Evolutionary conservation across 148 eudicot genomes (phyloP).

Genomic region (Vaccinium macrocarpon): DNA sequence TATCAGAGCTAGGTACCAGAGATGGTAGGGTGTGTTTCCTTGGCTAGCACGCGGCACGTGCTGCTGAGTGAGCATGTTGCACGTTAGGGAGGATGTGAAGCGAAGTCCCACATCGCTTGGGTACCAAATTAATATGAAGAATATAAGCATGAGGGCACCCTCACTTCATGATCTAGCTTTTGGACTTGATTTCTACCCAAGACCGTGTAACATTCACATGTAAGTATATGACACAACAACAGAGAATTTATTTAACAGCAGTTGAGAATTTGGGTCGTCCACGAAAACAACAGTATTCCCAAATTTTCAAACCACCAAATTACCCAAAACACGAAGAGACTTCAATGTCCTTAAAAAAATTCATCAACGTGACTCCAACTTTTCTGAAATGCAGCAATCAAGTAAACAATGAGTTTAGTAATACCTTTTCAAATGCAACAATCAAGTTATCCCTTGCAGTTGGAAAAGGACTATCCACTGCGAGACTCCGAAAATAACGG

Average conservation of each 20-base stretch:
- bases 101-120: too few relatives aligned
- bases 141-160: too few relatives aligned
- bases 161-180: too few relatives aligned
- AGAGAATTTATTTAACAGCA: neutral
- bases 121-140: too few relatives aligned
- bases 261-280: neutral
- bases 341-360: neutral
- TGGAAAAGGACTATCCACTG: constrained; percentile 49
- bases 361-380: neutral
- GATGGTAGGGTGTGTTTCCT: too few relatives aligned
- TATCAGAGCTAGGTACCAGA: too few relatives aligned
- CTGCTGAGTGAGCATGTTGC: too few relatives aligned
- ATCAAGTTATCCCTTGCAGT: constrained; percentile 63
- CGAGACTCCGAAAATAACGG: constrained; percentile 64
- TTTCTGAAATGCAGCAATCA: neutral
- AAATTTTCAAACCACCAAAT: neutral
- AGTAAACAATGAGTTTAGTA: neutral
- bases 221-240: neutral
- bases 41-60: too few relatives aligned
- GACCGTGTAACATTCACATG: neutral
- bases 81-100: too few relatives aligned
- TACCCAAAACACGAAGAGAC: constrained; percentile 1
- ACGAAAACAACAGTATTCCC: neutral
- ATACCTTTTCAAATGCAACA: constrained; percentile 60
- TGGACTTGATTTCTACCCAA: too few relatives aligned